Evolutionary conservation across 768 basidiomycete species (phyloP).

Genomic region (Cystoderma amianthinum): DNA sequence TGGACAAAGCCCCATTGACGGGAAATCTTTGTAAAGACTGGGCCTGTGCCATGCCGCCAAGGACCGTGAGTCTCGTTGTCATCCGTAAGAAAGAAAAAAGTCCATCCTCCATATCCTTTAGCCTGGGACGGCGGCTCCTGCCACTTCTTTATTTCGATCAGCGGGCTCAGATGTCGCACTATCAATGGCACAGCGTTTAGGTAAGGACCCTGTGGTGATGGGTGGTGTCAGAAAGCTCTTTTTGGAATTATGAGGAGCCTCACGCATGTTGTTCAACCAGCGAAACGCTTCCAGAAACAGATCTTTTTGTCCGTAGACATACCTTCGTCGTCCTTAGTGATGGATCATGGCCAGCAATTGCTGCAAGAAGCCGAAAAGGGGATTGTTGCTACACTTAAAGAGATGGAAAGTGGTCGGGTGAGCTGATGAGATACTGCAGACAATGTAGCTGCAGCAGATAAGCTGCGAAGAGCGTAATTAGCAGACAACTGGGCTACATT

Average conservation of each 20-base stretch:
- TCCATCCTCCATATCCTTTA: slow-evolving; percentile 7
- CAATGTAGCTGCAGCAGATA: slow-evolving; percentile 9
- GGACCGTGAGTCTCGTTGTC: slow-evolving; percentile 18
- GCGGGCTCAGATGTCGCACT: slow-evolving; percentile 55
- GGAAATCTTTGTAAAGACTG: slow-evolving; percentile 69
- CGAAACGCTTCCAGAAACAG: slow-evolving; percentile 55
- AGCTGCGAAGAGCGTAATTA: too few relatives aligned
- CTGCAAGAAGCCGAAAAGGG: slow-evolving; percentile 56
- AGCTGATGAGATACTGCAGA: slow-evolving; percentile 1
- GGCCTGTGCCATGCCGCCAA: slow-evolving; percentile 76
- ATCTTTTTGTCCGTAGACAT: slow-evolving; percentile 71
- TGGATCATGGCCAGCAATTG: too few relatives aligned
- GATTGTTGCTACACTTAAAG: slow-evolving; percentile 25
- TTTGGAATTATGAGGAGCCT: background rate
- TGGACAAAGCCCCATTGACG: slow-evolving; percentile 37
- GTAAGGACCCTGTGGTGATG: too few relatives aligned
- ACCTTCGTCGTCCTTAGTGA: slow-evolving; percentile 27
- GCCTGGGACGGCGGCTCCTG: slow-evolving; percentile 32
- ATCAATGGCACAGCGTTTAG: slow-evolving; percentile 75
- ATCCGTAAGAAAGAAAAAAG: slow-evolving; percentile 5
- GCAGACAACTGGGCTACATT: too few relatives aligned
- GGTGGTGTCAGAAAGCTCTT: too few relatives aligned
- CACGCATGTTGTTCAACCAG: slow-evolving; percentile 27
- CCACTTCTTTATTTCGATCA: slow-evolving; percentile 60
- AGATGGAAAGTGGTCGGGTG: background rate